phyloP scores from a whole-genome alignment of 192 early-diverging fungal species.

The Neocallimastix lanati region DNA sequence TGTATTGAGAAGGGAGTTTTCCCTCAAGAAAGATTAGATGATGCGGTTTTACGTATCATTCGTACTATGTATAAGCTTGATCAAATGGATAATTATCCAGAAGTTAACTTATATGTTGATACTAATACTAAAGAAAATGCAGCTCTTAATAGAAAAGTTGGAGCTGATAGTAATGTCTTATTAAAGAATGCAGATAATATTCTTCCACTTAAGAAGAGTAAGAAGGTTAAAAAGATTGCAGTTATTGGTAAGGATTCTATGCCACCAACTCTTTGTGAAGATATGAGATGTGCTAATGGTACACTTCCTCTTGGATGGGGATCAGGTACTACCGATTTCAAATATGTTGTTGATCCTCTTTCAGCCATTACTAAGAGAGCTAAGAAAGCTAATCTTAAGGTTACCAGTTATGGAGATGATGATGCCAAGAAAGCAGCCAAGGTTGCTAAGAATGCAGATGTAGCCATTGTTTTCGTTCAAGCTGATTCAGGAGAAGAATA shows the following conservation, averaged over 20 bases:
- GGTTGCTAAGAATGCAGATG: conserved; percentile 14
- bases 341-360: conserved; percentile 1
- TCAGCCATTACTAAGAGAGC: background rate
- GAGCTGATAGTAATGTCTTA: conserved; percentile 21
- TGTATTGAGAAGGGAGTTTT: background rate
- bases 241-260: conserved; percentile 18
- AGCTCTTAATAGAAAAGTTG: conserved; percentile 8
- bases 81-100: no score
- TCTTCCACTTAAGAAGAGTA: conserved; percentile 15
- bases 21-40: no score
- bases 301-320: background rate
- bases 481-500: background rate
- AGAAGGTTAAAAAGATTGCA: conserved; percentile 10
- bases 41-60: no score
- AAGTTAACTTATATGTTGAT: no score
- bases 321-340: conserved; percentile 5
- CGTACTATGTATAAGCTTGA: no score
- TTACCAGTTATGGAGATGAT: no score
- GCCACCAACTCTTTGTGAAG: background rate
- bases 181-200: conserved; percentile 19
- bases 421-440: background rate
- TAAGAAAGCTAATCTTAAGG: no score
- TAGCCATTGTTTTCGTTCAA: conserved; percentile 19
- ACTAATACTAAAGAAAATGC: no score
- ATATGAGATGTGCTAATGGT: background rate